A percentile compares a stretch with the other conserved stretches of the same genome.
Conservation (phyloP, 805 yeast species). For the Hanseniaspora lindneri region DNA sequence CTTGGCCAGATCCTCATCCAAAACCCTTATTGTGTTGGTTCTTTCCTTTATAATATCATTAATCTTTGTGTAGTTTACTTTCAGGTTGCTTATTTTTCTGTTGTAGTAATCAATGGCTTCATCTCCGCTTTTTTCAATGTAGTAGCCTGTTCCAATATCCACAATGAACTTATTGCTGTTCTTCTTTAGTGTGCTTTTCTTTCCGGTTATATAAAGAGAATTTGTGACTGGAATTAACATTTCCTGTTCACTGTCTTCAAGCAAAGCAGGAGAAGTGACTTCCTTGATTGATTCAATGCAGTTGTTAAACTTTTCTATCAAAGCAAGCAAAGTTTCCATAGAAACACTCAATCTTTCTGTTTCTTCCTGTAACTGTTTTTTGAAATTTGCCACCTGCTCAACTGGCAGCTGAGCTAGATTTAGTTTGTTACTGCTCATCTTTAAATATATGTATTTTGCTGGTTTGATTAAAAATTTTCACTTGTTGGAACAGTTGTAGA, state of each 20-base stretch:
- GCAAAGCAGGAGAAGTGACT: conserved; percentile 29
- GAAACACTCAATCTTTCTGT: conserved; percentile 77
- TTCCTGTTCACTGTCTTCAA: conserved; percentile 36
- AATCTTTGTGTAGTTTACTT: conserved; percentile 59
- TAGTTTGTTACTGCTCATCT: conserved; percentile 34
- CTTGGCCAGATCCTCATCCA: conserved; percentile 18
- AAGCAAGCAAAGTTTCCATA: conserved; percentile 67
- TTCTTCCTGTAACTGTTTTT: conserved; percentile 74
- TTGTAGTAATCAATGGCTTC: conserved; percentile 65
- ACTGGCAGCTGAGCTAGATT: conserved; percentile 58
- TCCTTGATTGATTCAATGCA: conserved; percentile 60
- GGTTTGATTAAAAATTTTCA: not conserved
- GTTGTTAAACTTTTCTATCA: conserved; percentile 69
- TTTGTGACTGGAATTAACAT: conserved; percentile 79
- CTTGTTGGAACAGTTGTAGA: not conserved
- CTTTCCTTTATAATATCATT: conserved; percentile 62
- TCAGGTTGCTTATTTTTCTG: conserved; percentile 58
- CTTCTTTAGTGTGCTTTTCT: conserved; percentile 30
- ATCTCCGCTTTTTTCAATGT: conserved; percentile 59
- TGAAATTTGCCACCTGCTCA: conserved; percentile 73
- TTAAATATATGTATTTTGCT: not conserved
- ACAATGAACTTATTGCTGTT: conserved; percentile 64
- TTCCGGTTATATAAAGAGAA: conserved; percentile 83
- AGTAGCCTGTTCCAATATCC: conserved; percentile 94
- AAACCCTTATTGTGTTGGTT: conserved; percentile 34